These are phyloP conservation scores for Amaranthus hypochondriacus DNA, from an alignment of 148 eudicot genomes.

Conservation along the genomic window DNA sequence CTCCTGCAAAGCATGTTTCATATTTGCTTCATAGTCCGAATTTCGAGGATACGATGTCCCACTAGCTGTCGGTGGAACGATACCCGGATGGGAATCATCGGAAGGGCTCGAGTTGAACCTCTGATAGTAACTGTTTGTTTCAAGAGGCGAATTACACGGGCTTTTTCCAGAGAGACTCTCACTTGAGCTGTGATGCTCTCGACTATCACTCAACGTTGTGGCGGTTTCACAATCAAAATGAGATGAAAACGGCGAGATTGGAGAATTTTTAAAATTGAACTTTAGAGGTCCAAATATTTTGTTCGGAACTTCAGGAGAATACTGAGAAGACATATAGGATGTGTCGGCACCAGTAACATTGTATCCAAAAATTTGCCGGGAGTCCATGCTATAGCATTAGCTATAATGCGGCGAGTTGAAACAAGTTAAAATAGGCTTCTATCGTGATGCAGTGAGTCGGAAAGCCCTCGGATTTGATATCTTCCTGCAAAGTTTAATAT, in stretches of 20 bases:
- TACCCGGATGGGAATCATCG: constrained; percentile 23
- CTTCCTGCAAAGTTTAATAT: not conserved
- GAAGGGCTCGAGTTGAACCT: constrained; percentile 38
- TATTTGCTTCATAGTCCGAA: constrained; percentile 31
- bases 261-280: constrained; percentile 48
- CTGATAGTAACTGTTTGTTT: constrained; percentile 33
- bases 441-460: no score
- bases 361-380: constrained; percentile 45
- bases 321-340: constrained; percentile 39
- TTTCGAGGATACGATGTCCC: constrained; percentile 22
- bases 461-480: not conserved
- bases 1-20: constrained; percentile 47
- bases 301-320: constrained; percentile 40
- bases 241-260: constrained; percentile 60
- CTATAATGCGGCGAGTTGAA: constrained; percentile 21
- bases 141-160: constrained; percentile 45
- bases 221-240: constrained; percentile 45
- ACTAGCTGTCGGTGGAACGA: constrained; percentile 10
- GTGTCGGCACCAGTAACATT: constrained; percentile 38
- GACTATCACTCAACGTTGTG: constrained; percentile 45
- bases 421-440: not conserved
- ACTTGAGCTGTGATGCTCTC: constrained; percentile 53
- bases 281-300: constrained; percentile 40
- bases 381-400: constrained; percentile 57
- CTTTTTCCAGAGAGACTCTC: constrained; percentile 44